Base-by-base conservation (phyloP, 2,329 filamentous ascomycete genomes). In the Alternaria arborescens region DNA sequence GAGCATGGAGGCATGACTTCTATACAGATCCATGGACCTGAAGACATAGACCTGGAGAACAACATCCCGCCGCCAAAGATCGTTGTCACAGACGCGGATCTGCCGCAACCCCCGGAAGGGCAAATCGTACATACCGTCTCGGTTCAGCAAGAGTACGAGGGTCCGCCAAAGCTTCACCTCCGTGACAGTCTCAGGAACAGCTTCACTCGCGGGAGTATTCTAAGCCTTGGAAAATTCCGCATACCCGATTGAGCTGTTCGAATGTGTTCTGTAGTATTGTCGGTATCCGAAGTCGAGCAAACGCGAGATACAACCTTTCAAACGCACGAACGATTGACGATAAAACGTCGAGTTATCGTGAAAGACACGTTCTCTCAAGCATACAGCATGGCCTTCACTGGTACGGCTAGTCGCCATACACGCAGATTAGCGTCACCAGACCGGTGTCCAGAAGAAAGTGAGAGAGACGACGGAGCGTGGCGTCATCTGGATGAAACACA, bases 181-280 rank as follows among this genome's bases (percentile, higher is more conserved):
- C 65, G 71, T 20, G 60, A 70, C 4, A 74, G 70, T 52, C 50
- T 74, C 8, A 52, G 61, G 8, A 57, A 70, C 14, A 73, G 65
- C 18, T 71, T 74, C 47, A 58, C 61, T 14, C 54, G 57, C 14
- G 67, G 64, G 11, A 70, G 44, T 16, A 63, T 72, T 3, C 22
- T 73, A 8, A 66, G 66, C 18, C 42, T 64, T 20, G 65, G 58
- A 3, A 68, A 55, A n/a, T 57, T 52, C 8, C 58, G 54, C 11
- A 40, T 53, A 28, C 51, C 38, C 4, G 24, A 58, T 12, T 52
- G 32, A 59, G 8, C 14, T 5, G 2, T 3, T 30, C 4, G 14
- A 36, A 12, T 4, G n/a, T 14, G 32, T 24, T 28, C 16, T 6
- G 2, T 12, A 34, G 14, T 12, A 20, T 11, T n/a, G 1, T 8